Base-by-base conservation (phyloP, 2,329 filamentous ascomycete genomes). In the Scopulariopsis brevicaulis region DNA sequence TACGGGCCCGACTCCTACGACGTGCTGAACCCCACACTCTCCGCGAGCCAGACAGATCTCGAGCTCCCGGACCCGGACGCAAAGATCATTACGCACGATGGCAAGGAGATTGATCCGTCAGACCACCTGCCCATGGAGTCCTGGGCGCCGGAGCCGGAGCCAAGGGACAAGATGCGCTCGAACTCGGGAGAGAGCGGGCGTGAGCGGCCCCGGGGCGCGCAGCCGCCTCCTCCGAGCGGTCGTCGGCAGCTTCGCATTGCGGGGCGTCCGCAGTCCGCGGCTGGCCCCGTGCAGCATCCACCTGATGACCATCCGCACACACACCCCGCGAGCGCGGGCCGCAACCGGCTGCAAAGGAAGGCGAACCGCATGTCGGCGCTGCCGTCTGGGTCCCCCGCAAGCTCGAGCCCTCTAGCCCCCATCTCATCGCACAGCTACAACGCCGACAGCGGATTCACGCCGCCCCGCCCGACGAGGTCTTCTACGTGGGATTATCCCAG, bases 1-100 rank as follows among this genome's bases (percentile, higher is more conserved):
- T 93, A 90, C 64, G 82, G 84, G 0, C 89, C 89, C 0, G 89
- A 92, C 66, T 86, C 83, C 37, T 92, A 90, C 66, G 84, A 90
- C 64, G 77, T 81, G 1, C 77, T 90, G 62, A 92, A 92, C 61
- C 86, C 87, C 1, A 70, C 70, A 4, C 62, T 78, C 18, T 70
- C 73, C 32, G 67, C 69, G n/a, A 69, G 28, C 32, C 53, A 22
- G 28, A 67, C 25, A 70, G 66, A 25, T 60, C 66, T 25, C 66
- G 65, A 6, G 65, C 54, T 53, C 55, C 73, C 77, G 62, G 81
- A 84, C 57, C 72, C 77, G 0, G 78, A 80, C 56, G 85, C 82
- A 10, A 89, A 89, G 65, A 90, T 92, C 60, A 84, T 91, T 57
- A 87, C 83, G 1, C 79, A 87, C 62, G 87, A 90, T 66, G 89